Percentiles rank a stretch among this genome's conserved stretches.
phyloP scores from a whole-genome alignment of 495 filamentous ascomycete genomes.

The Annulohypoxylon maeteangense region DNA sequence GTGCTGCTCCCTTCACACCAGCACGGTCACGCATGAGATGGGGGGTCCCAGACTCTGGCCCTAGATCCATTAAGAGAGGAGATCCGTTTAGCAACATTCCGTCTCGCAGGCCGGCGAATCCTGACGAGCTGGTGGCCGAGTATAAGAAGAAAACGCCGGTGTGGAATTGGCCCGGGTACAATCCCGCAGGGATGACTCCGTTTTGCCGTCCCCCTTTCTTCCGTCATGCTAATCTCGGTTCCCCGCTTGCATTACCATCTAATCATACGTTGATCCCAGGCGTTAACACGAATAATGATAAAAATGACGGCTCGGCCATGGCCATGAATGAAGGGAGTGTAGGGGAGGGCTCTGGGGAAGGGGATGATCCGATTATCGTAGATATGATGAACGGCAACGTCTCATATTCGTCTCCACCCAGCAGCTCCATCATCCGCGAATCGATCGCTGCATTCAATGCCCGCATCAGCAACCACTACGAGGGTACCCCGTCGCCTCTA shows the following conservation, averaged over 20 bases:
- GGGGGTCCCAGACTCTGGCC: slow-evolving; percentile 2
- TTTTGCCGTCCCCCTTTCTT: neutral
- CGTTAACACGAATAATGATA: neutral
- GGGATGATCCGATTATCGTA: slow-evolving; percentile 8
- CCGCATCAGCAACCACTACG: neutral
- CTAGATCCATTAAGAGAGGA: neutral
- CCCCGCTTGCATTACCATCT: neutral
- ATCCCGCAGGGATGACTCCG: neutral
- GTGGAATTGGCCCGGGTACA: slow-evolving; percentile 24
- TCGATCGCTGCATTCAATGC: neutral
- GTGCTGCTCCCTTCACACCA: slow-evolving; percentile 9
- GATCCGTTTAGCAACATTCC: slow-evolving; percentile 23
- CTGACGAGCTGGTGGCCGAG: slow-evolving; percentile 32
- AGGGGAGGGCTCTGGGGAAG: neutral
- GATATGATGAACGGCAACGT: slow-evolving; percentile 17
- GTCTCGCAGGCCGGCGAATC: slow-evolving; percentile 26
- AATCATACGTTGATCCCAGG: neutral
- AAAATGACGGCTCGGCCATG: neutral
- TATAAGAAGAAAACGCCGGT: slow-evolving; percentile 43
- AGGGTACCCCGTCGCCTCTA: neutral
- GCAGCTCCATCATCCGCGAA: neutral
- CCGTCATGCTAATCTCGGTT: neutral
- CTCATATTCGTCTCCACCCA: neutral
- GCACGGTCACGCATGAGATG: slow-evolving; percentile 18
- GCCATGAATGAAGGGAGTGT: neutral